Evolutionary conservation across 768 basidiomycete genomes (phyloP), one percentile per base, ranked within the genome.

Genomic region (Hysterangium stoloniferum): DNA sequence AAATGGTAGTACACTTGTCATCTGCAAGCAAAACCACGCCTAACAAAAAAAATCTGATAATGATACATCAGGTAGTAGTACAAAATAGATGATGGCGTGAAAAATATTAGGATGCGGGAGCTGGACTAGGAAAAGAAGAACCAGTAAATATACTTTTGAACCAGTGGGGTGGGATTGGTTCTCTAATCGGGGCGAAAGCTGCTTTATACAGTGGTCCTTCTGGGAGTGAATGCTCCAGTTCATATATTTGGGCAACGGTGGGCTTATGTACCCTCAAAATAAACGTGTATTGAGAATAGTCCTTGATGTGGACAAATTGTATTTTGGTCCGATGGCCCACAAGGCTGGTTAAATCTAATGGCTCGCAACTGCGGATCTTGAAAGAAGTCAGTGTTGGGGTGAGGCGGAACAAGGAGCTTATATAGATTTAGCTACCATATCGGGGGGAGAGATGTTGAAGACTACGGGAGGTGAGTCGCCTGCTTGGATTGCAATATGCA

Each of bases 211-310:
- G n/a, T n/a, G n/a, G n/a, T n/a, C n/a, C n/a, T n/a, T n/a, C n/a
- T n/a, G n/a, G n/a, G n/a, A n/a, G n/a, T n/a, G n/a, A n/a, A n/a
- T n/a, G n/a, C n/a, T n/a, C n/a, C n/a, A 51, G 25, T 37, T 51
- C 36, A 24, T 20, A 31, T 1, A 51, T 19, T 20, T 51, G 49
- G 4, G 49, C 37, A 6, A 41, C 25, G 12, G 49, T 51, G 1
- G 49, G 49, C 8, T 20, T 20, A 22, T 51, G 49, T 2, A 35
- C 37, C n/a, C 49, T 20, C 5, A 51, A 17, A 19, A 42, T 25
- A 40, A 51, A 40, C 9, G 32, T 25, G 31, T 41, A 51, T 12
- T 51, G 27, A 25, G 49, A 51, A 20, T 12, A 27, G 19, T 42
- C 49, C 17, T 13, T 25, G 11, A 20, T 31, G 6, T 40, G 41